These are phyloP conservation scores for Basidiobolus meristosporus DNA, from an alignment of 371 early-diverging fungal genomes.

Conservation along the genomic window DNA sequence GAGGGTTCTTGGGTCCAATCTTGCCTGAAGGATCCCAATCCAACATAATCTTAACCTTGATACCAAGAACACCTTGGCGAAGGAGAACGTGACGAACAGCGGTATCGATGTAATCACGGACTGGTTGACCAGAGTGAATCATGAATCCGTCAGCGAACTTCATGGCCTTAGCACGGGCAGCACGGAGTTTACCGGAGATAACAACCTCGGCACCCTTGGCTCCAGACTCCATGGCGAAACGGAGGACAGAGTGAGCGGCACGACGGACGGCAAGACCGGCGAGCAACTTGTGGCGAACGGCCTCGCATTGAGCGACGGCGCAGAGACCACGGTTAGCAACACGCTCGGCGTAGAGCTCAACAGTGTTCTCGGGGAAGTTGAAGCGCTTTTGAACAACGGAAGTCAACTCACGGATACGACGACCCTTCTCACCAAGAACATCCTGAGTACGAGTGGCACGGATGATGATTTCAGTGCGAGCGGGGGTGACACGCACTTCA, in stretches of 20 bases:
- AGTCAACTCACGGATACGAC: conserved; percentile 97
- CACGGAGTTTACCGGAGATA: conserved; percentile 99
- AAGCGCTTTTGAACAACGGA: conserved; percentile 97
- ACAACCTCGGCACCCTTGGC: conserved; percentile 99
- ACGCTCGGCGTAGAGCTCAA: too few species aligned
- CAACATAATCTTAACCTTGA: too few species aligned
- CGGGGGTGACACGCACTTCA: too few species aligned
- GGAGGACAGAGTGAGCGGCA: conserved; percentile 96
- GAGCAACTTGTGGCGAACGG: too few species aligned
- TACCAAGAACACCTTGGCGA: too few species aligned
- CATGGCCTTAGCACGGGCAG: conserved; percentile 99
- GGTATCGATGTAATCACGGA: conserved; percentile 91
- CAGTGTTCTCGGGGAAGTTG: conserved; percentile 93
- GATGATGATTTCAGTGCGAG: too few species aligned
- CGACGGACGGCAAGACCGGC: conserved; percentile 95
- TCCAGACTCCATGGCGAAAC: conserved; percentile 98
- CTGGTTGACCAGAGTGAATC: conserved; percentile 99
- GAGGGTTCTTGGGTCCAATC: too few species aligned
- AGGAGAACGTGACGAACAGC: conserved; percentile 97
- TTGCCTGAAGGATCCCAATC: too few species aligned
- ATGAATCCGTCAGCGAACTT: conserved; percentile 99
- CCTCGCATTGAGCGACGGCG: too few species aligned
- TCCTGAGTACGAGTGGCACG: too few species aligned
- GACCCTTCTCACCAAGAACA: conserved; percentile 97
- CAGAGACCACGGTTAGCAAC: too few species aligned